A percentile compares a stretch with the other conserved stretches of the same genome.
Evolutionary conservation across 1,284 basidiomycete species (phyloP).

Genomic region (Fomitopsis betulina): DNA sequence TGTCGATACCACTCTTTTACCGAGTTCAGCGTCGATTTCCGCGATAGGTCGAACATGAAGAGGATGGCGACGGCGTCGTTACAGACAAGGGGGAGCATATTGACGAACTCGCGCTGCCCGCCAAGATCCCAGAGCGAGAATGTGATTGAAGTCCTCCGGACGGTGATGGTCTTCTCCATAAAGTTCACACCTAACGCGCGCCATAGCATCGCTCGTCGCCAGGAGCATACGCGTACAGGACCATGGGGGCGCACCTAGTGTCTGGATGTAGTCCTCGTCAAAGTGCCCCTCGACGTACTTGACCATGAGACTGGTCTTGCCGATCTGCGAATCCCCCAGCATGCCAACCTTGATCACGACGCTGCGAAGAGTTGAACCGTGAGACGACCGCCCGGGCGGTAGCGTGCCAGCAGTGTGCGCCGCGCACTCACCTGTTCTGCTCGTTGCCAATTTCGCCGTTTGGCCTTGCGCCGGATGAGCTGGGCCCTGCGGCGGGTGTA

Average conservation of each 20-base stretch:
- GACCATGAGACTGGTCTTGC: constrained; percentile 97
- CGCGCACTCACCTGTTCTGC: constrained; percentile 58
- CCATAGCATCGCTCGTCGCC: not conserved
- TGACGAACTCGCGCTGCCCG: constrained; percentile 96
- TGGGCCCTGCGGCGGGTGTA: constrained; percentile 44
- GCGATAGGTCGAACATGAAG: constrained; percentile 98
- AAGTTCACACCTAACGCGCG: constrained; percentile 83
- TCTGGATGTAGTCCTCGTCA: constrained; percentile 99
- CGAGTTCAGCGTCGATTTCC: constrained; percentile 95
- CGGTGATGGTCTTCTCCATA: constrained; percentile 98
- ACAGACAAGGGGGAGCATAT: constrained; percentile 97
- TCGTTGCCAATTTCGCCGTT: constrained; percentile 62
- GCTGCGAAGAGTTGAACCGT: constrained; percentile 34
- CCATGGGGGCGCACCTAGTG: constrained; percentile 63
- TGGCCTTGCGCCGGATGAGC: constrained; percentile 37
- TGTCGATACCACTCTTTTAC: constrained; percentile 99
- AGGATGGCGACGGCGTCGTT: constrained; percentile 98
- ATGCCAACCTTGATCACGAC: constrained; percentile 98
- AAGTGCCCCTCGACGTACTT: constrained; percentile 98
- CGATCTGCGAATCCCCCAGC: constrained; percentile 99
- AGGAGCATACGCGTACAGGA: not conserved
- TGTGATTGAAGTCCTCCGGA: constrained; percentile 96
- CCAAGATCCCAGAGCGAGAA: constrained; percentile 99
- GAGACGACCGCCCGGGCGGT: not conserved
- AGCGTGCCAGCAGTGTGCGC: not conserved